Evolutionary conservation across 441 rosid genomes (phyloP).

Genomic region (Geranium incanum): DNA sequence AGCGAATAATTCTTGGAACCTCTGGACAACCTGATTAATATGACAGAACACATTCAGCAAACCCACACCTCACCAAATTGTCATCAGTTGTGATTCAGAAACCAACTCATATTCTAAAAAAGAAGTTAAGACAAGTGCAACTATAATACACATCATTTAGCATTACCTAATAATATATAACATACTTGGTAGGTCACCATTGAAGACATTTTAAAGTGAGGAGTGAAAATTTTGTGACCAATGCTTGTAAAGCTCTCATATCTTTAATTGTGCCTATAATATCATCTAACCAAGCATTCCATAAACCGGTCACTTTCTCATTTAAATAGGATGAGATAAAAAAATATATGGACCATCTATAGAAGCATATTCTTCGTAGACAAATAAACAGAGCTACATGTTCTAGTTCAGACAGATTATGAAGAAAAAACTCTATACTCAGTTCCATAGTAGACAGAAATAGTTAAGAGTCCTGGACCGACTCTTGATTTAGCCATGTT

Average conservation of each 20-base stretch:
- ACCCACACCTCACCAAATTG: not conserved
- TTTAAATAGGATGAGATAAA: not conserved
- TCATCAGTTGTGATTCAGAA: not conserved
- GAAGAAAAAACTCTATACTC: not conserved
- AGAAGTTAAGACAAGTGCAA: not conserved
- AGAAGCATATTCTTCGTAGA: not conserved
- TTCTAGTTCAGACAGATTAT: not conserved
- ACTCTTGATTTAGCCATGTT: not conserved
- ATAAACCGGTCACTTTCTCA: not conserved
- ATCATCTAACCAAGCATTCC: not conserved
- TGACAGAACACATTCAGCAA: not conserved
- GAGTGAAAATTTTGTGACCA: not conserved
- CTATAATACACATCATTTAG: not conserved
- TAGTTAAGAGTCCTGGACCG: not conserved
- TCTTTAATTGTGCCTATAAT: not conserved
- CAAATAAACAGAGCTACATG: not conserved
- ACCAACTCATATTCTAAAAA: not conserved
- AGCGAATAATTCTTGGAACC: slow-evolving; percentile 96
- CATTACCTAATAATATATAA: not conserved
- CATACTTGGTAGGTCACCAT: not conserved
- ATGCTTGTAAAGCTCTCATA: not conserved
- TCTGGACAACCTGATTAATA: slow-evolving; percentile 77
- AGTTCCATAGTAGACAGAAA: not conserved
- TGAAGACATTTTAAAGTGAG: not conserved
- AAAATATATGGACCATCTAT: not conserved